Base-by-base conservation (phyloP, 495 filamentous ascomycete genomes). In the Gamarada debralockiae region DNA sequence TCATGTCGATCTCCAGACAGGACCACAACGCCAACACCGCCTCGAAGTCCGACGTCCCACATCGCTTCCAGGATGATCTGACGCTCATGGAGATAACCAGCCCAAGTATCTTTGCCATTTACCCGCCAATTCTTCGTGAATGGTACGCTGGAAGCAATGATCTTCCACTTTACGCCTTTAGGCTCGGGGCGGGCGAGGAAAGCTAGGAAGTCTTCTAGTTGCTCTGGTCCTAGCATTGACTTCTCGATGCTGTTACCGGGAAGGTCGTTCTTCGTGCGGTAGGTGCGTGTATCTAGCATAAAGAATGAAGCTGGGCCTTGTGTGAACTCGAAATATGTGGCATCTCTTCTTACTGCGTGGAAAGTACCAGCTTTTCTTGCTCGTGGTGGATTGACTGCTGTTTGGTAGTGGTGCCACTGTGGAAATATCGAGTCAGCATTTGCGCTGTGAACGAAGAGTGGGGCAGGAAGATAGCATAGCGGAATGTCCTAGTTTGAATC, bases 91-190 rank as follows among this genome's bases (percentile, higher is more conserved):
- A 96, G 73, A 68, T 91, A 96, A 0, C 90, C 91, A 31, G 85
- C 90, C 93, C 93, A 98, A 2, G 93, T 97, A 62, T 98, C 93
- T 37, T 79, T 72, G 3, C 75, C 81, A 50, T 89, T 87, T 57
- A 93, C 77, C 23, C 76, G 82, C 93, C 93, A 98, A 69, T 98
- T 98, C 67, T 95, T 92, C 13, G 93, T 97, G 69, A 98, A 96
- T 0, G 93, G 93, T 25, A 97, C 83, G 24, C 85, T 88, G 41
- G 86, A 89, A 4, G 88, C 81, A 31, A 98, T 69, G 63, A 98
- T 83, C 71, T 97, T 97, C 92, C 92, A 98, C 52, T 85, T 84
- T 0, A 96, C 87, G 10, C 89, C 89, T 31, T 71, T 72, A 0
- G 84, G 84, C 50, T 87, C 83, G 0, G 84, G 82, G 7, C 74